Conservation (phyloP, 2,329 filamentous ascomycete genomes). For the Aspergillus alliaceus region DNA sequence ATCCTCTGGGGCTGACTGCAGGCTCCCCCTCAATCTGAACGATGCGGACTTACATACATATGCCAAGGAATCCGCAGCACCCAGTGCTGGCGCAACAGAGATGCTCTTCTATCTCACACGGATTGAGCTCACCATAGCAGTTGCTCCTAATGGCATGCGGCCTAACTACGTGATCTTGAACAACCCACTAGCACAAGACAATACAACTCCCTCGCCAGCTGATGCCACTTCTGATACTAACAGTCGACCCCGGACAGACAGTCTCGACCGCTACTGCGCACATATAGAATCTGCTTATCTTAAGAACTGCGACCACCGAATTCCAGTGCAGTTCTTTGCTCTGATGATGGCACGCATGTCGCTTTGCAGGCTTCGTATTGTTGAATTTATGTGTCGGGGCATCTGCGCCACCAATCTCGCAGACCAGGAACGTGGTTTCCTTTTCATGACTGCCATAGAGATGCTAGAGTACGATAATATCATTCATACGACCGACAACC, state of each 20-base stretch:
- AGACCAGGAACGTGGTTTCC: background rate
- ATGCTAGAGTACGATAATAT: background rate
- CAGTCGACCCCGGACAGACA: slow-evolving; percentile 20
- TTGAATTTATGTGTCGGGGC: background rate
- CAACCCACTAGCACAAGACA: background rate
- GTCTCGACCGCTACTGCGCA: slow-evolving; percentile 41
- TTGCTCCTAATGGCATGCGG: slow-evolving; percentile 4
- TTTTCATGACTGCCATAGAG: background rate
- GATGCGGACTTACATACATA: slow-evolving; percentile 29
- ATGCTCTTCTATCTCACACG: slow-evolving; percentile 40
- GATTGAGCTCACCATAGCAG: slow-evolving; percentile 12
- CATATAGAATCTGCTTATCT: slow-evolving; percentile 60
- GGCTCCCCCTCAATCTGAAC: slow-evolving; percentile 20
- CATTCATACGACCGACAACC: background rate
- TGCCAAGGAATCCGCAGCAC: slow-evolving; percentile 30
- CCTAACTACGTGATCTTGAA: slow-evolving; percentile 20
- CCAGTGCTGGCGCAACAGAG: slow-evolving; percentile 37
- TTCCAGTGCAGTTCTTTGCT: slow-evolving; percentile 61
- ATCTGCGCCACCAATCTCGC: background rate
- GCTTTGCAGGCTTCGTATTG: slow-evolving; percentile 43
- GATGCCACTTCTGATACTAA: background rate
- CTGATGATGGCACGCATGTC: slow-evolving; percentile 57
- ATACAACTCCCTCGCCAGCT: background rate
- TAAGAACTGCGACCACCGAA: slow-evolving; percentile 57
- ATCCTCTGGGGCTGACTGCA: slow-evolving; percentile 13